Evolutionary conservation across 805 yeast genomes (phyloP).

Genomic region (Candida piceae): DNA sequence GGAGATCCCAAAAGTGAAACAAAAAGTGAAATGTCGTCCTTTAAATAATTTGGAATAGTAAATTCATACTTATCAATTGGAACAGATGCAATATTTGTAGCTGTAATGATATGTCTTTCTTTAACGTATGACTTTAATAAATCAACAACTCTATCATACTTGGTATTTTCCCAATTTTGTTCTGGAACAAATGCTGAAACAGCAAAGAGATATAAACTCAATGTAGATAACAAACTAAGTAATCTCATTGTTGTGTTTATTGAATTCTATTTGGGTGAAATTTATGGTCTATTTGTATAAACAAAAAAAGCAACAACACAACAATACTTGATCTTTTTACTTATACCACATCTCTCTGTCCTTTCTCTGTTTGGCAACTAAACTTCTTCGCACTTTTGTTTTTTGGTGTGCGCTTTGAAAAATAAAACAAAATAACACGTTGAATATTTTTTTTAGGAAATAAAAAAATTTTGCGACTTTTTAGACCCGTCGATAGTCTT

Average conservation of each 20-base stretch:
- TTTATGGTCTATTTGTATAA: no score
- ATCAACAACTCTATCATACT: slow-evolving; percentile 55
- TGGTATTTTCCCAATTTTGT: slow-evolving; percentile 51
- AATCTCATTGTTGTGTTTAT: slow-evolving; percentile 5
- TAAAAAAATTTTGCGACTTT: no score
- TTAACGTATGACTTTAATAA: slow-evolving; percentile 60
- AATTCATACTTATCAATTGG: slow-evolving; percentile 55
- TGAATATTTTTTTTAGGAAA: no score
- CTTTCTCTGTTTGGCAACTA: no score
- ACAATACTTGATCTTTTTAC: no score
- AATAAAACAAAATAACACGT: no score
- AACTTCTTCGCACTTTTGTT: no score
- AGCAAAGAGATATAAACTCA: slow-evolving; percentile 3
- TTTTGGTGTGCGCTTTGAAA: no score
- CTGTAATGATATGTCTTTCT: slow-evolving; percentile 51
- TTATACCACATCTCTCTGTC: no score
- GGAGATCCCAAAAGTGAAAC: slow-evolving; percentile 19
- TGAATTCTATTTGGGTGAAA: no score
- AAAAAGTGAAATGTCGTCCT: slow-evolving; percentile 21
- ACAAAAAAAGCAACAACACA: no score
- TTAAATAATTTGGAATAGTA: slow-evolving; percentile 47
- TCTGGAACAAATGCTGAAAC: slow-evolving; percentile 14
- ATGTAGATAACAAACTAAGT: slow-evolving; percentile 1
- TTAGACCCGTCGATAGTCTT: no score
- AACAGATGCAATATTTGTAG: slow-evolving; percentile 50